These are phyloP conservation scores for Solanum gandarillasii DNA, from an alignment of 257 asterid genomes.

Conservation along the genomic window DNA sequence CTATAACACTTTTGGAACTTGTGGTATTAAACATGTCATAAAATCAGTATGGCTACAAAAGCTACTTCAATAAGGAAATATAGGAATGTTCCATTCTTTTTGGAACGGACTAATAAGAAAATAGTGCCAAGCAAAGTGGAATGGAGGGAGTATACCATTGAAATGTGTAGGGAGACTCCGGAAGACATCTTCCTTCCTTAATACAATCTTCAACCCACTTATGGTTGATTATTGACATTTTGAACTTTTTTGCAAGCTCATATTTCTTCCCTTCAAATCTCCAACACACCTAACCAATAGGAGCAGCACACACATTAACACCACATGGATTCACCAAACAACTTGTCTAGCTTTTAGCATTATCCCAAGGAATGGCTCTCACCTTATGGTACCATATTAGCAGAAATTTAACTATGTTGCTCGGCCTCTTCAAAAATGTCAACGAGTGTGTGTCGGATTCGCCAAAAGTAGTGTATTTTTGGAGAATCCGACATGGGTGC, in stretches of 20 bases:
- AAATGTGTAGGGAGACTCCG: constrained; percentile 42
- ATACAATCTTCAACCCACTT: constrained; percentile 87
- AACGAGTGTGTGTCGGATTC: too few species aligned
- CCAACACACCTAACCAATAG: constrained; percentile 46
- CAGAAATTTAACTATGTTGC: neutral
- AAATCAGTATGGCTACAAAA: neutral
- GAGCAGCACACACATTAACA: constrained; percentile 36
- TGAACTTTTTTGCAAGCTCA: constrained; percentile 19
- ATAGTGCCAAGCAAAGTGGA: neutral
- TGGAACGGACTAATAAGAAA: neutral
- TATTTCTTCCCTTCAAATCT: constrained; percentile 22
- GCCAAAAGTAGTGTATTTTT: too few species aligned
- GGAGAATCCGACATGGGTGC: too few species aligned
- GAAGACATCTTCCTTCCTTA: constrained; percentile 46
- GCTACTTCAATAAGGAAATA: neutral
- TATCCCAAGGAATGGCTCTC: neutral
- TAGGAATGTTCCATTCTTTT: neutral
- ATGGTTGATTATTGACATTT: constrained; percentile 51
- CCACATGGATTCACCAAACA: constrained; percentile 36
- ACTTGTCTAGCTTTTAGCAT: constrained; percentile 19
- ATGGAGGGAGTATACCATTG: constrained; percentile 36
- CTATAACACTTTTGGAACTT: neutral
- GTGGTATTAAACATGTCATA: neutral
- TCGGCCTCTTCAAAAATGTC: too few species aligned
- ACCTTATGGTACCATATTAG: neutral